Conservation (phyloP, 1,284 basidiomycete genomes). For the Pascua guehoae region DNA sequence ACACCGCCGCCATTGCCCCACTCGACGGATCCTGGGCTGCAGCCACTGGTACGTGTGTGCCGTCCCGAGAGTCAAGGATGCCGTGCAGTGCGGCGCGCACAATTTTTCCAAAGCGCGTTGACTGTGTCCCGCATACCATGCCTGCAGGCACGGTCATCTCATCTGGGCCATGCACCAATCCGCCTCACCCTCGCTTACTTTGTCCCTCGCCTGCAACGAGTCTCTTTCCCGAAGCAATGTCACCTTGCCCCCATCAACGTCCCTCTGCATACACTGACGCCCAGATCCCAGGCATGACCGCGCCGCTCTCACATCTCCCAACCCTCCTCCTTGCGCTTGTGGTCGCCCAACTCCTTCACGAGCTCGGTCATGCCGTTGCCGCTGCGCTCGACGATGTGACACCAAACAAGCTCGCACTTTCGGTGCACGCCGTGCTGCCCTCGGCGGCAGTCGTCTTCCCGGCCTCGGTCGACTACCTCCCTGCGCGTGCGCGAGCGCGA, state of each 20-base stretch:
- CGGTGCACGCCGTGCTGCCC: slow-evolving; percentile 33
- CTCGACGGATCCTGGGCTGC: slow-evolving; percentile 19
- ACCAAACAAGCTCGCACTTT: slow-evolving; percentile 31
- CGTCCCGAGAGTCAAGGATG: too few species aligned
- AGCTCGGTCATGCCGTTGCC: slow-evolving; percentile 42
- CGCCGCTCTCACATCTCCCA: slow-evolving; percentile 40
- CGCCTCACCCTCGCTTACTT: too few species aligned
- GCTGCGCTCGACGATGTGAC: slow-evolving; percentile 41
- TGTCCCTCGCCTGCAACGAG: too few species aligned
- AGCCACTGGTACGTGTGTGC: slow-evolving; percentile 29
- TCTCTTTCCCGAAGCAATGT: too few species aligned
- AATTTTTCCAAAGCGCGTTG: too few species aligned
- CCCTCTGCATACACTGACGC: background rate
- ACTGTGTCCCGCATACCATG: too few species aligned
- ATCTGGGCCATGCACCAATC: too few species aligned
- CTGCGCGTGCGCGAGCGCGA: slow-evolving; percentile 33
- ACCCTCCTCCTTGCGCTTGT: slow-evolving; percentile 40
- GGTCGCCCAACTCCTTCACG: slow-evolving; percentile 43
- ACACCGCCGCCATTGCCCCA: background rate
- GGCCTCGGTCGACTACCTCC: slow-evolving; percentile 27
- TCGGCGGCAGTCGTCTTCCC: slow-evolving; percentile 41
- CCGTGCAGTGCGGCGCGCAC: too few species aligned
- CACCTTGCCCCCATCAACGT: too few species aligned
- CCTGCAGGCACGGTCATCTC: too few species aligned
- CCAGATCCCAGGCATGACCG: slow-evolving; percentile 46